phyloP scores from a whole-genome alignment of 495 filamentous ascomycete genomes.

The Clohesyomyces aquaticus region DNA sequence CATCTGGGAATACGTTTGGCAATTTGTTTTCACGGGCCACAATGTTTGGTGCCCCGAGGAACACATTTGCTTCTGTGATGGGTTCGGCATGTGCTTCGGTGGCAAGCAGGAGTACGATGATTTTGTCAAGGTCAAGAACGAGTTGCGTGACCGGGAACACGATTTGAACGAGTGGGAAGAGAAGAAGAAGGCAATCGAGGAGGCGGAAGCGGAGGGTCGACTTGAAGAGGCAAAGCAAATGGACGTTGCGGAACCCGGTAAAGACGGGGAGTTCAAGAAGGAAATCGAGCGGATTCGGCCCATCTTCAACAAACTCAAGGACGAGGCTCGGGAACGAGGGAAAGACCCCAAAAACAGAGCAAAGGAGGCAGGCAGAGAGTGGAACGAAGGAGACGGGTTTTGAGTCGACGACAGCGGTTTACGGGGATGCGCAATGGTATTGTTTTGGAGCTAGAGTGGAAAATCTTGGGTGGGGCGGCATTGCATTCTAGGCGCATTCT shows the following conservation, averaged over 20 bases:
- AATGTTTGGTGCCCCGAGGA: slow-evolving; percentile 64
- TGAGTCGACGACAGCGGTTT: slow-evolving; percentile 26
- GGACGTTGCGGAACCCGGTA: slow-evolving; percentile 49
- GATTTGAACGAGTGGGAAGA: slow-evolving; percentile 56
- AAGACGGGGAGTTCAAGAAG: slow-evolving; percentile 44
- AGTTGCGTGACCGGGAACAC: slow-evolving; percentile 52
- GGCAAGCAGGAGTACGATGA: slow-evolving; percentile 56
- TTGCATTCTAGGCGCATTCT: too few relatives aligned
- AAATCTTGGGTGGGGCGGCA: too few relatives aligned
- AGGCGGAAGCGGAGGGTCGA: slow-evolving; percentile 42
- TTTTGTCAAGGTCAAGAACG: slow-evolving; percentile 52
- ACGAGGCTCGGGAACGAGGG: slow-evolving; percentile 57
- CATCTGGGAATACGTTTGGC: slow-evolving; percentile 78
- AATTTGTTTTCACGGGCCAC: slow-evolving; percentile 64
- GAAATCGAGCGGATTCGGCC: slow-evolving; percentile 48
- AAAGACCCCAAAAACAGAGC: slow-evolving; percentile 57
- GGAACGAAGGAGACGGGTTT: slow-evolving; percentile 59
- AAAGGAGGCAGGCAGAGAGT: slow-evolving; percentile 55
- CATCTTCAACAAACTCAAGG: slow-evolving; percentile 47
- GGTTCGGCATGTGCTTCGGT: slow-evolving; percentile 78
- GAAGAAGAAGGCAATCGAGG: slow-evolving; percentile 43
- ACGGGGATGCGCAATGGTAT: too few relatives aligned
- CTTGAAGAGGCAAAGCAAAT: slow-evolving; percentile 49
- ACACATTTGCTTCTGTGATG: slow-evolving; percentile 76
- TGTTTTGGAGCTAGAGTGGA: too few relatives aligned